A percentile compares a stretch with the other conserved stretches of the same genome.
Evolutionary conservation across 208 protist species (phyloP).

Genomic region (Trypanosoma vivax): DNA sequence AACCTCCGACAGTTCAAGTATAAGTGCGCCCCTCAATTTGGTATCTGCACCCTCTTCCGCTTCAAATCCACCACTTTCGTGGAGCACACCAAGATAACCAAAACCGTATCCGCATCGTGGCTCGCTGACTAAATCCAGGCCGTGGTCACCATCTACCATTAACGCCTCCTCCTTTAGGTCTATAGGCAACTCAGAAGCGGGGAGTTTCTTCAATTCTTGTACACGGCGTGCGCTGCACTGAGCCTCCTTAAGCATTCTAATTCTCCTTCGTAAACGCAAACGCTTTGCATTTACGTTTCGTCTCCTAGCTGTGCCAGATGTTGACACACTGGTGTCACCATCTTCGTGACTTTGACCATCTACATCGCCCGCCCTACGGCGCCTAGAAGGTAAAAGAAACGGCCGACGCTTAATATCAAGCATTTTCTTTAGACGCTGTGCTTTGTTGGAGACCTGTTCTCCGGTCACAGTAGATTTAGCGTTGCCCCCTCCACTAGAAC

Average conservation of each 20-base stretch:
- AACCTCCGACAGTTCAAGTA: constrained; percentile 30
- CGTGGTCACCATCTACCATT: constrained; percentile 17
- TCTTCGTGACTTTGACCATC: constrained; percentile 4
- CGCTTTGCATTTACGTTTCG: constrained; percentile 18
- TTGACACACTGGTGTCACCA: constrained; percentile 11
- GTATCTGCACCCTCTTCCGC: constrained; percentile 55
- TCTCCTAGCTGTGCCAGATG: constrained; percentile 16
- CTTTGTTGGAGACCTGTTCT: neutral
- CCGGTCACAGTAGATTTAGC: neutral
- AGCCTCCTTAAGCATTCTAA: constrained; percentile 35
- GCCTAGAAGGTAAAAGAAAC: constrained; percentile 1
- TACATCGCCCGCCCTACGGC: constrained; percentile 3
- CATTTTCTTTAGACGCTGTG: constrained; percentile 5
- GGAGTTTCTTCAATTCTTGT: constrained; percentile 27
- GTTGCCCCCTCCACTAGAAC: neutral
- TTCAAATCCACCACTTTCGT: constrained; percentile 66
- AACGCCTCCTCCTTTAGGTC: constrained; percentile 21
- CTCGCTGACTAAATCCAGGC: constrained; percentile 18
- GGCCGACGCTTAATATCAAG: constrained; percentile 4
- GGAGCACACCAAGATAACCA: constrained; percentile 73
- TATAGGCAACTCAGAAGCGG: constrained; percentile 51
- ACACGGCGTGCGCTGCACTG: constrained; percentile 25
- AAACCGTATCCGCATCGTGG: constrained; percentile 73
- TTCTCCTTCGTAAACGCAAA: constrained; percentile 27
- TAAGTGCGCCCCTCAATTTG: constrained; percentile 45